These are phyloP conservation scores for Inonotus hispidus DNA, from an alignment of 1,284 basidiomycete genomes.

Conservation along the genomic window DNA sequence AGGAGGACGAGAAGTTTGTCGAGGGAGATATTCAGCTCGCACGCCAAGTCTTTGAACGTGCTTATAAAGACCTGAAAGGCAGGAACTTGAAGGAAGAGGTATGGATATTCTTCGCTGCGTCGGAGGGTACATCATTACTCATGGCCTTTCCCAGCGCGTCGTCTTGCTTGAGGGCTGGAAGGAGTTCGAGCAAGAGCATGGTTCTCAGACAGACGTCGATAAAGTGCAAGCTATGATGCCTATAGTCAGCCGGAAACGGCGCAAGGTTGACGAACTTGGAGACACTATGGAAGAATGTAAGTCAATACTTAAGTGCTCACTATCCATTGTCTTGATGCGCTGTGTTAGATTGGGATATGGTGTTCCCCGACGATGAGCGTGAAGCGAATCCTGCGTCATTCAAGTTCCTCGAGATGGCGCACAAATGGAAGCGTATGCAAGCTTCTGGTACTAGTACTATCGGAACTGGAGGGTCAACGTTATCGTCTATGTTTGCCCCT, in stretches of 20 bases:
- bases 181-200: constrained; percentile 78
- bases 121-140: background rate
- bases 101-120: background rate
- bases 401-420: constrained; percentile 92
- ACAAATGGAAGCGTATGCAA: constrained; percentile 73
- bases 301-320: constrained; percentile 23
- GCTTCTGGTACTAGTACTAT: constrained; percentile 23
- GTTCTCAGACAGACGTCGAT: constrained; percentile 60
- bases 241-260: constrained; percentile 80
- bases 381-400: constrained; percentile 89
- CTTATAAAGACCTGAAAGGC: constrained; percentile 79
- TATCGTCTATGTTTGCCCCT: constrained; percentile 18
- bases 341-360: constrained; percentile 80
- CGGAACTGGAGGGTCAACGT: constrained; percentile 23
- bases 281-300: constrained; percentile 80
- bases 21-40: constrained; percentile 68
- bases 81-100: constrained; percentile 80
- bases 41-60: constrained; percentile 77
- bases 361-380: constrained; percentile 92
- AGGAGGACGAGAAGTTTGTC: constrained; percentile 57
- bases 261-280: constrained; percentile 78
- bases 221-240: constrained; percentile 90
- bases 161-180: constrained; percentile 92
- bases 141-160: constrained; percentile 55
- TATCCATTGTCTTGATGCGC: constrained; percentile 4